A percentile compares a stretch with the other conserved stretches of the same genome.
Evolutionary conservation across 108 stramenopile species (phyloP).

Genomic region (Mayamaea pseudoterrestris): DNA sequence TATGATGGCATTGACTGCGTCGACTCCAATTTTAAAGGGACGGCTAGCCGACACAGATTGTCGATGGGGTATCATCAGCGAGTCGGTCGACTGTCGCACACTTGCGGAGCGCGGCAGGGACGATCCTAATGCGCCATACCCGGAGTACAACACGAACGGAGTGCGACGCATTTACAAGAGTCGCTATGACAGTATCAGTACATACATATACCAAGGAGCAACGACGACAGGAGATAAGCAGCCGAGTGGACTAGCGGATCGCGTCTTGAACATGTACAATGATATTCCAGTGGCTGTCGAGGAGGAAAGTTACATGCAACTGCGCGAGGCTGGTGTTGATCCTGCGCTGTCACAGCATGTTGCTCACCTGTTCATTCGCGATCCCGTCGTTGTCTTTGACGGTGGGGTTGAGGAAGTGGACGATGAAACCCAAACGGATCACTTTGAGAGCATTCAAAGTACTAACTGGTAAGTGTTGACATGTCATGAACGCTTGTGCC

Average conservation of each 20-base stretch:
- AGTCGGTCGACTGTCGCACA: conserved; percentile 91
- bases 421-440: conserved; percentile 87
- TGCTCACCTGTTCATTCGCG: conserved; percentile 92
- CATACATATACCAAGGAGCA: conserved; percentile 81
- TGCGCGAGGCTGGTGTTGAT: conserved; percentile 84
- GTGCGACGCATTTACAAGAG: conserved; percentile 79
- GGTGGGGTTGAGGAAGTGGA: conserved; percentile 91
- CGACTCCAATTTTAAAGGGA: conserved; percentile 88
- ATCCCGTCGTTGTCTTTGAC: conserved; percentile 95
- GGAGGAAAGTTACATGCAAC: conserved; percentile 54
- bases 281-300: conserved; percentile 83
- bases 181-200: conserved; percentile 92
- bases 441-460: conserved; percentile 97
- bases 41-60: conserved; percentile 92
- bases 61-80: conserved; percentile 94
- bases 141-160: conserved; percentile 55
- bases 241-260: conserved; percentile 23
- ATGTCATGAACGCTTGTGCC: background rate
- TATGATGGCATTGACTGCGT: conserved; percentile 96
- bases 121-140: conserved; percentile 51
- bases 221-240: conserved; percentile 17
- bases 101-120: conserved; percentile 78
- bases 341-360: conserved; percentile 89
- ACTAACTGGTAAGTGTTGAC: conserved; percentile 85
- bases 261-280: conserved; percentile 88